Conservation (phyloP, 768 basidiomycete genomes). For the Tylopilus sp. region DNA sequence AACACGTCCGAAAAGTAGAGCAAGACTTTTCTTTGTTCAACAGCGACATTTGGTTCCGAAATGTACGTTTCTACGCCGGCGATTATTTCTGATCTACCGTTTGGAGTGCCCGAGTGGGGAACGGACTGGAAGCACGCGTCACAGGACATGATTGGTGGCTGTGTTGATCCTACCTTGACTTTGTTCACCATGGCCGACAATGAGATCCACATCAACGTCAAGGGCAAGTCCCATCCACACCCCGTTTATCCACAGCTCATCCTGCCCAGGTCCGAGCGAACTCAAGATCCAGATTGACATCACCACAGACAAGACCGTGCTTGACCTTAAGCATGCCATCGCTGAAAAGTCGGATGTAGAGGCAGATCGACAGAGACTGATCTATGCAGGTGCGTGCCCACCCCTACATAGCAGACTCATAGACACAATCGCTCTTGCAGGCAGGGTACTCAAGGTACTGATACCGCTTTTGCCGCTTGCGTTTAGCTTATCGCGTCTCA, state of each 20-base stretch:
- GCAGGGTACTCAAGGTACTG: conserved; percentile 68
- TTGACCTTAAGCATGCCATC: conserved; percentile 88
- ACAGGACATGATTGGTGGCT: conserved; percentile 35
- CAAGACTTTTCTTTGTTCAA: conserved; percentile 19
- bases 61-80: conserved; percentile 51
- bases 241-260: background rate
- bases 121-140: conserved; percentile 54
- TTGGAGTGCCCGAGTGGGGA: conserved; percentile 48
- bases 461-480: background rate
- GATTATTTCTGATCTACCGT: conserved; percentile 33
- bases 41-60: conserved; percentile 36
- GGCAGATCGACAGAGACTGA: conserved; percentile 84
- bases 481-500: conserved; percentile 29
- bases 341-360: conserved; percentile 82
- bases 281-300: conserved; percentile 90
- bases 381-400: conserved; percentile 73
- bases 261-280: conserved; percentile 71
- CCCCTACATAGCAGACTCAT: background rate
- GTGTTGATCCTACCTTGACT: conserved; percentile 7
- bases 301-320: conserved; percentile 76
- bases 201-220: conserved; percentile 67
- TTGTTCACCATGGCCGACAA: conserved; percentile 48
- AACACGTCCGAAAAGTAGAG: conserved; percentile 59
- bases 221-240: conserved; percentile 40
- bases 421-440: conserved; percentile 29